These are phyloP conservation scores for Cryptosporidium ubiquitum DNA, from an alignment of 169 alveolate species.

Conservation along the genomic window DNA sequence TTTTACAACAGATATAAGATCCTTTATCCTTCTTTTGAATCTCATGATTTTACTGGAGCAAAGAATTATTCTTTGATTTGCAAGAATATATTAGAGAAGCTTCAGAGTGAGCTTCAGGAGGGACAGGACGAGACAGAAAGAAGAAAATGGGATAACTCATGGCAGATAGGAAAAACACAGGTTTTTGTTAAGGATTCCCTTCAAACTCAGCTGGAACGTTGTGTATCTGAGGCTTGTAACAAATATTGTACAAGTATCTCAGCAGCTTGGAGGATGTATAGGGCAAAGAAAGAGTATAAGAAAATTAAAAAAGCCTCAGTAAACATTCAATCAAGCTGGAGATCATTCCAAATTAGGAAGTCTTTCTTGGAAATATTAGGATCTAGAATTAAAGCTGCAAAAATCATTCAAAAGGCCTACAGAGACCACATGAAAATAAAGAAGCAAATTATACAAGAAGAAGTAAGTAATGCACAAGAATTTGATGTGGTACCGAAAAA, in stretches of 20 bases:
- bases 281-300: slow-evolving; percentile 16
- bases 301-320: neutral
- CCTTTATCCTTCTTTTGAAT: slow-evolving; percentile 61
- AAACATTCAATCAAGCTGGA: slow-evolving; percentile 17
- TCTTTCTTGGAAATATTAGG: slow-evolving; percentile 3
- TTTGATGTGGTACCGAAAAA: neutral
- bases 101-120: slow-evolving; percentile 49
- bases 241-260: slow-evolving; percentile 61
- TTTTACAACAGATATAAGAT: slow-evolving; percentile 77
- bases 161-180: slow-evolving; percentile 76
- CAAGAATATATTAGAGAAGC: slow-evolving; percentile 48
- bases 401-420: slow-evolving; percentile 11
- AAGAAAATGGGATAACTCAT: slow-evolving; percentile 33
- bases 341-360: slow-evolving; percentile 23
- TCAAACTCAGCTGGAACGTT: slow-evolving; percentile 42
- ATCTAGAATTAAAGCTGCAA: slow-evolving; percentile 31
- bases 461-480: neutral
- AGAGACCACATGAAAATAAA: neutral
- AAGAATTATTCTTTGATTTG: slow-evolving; percentile 62
- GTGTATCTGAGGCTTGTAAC: slow-evolving; percentile 29
- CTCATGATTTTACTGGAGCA: slow-evolving; percentile 68
- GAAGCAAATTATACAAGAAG: neutral
- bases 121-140: slow-evolving; percentile 24
- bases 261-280: slow-evolving; percentile 69
- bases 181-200: slow-evolving; percentile 76